A percentile compares a stretch with the other conserved stretches of the same genome.
Conservation (phyloP, 176 grass and related monocot species). For the Eragrostis nindensis region DNA sequence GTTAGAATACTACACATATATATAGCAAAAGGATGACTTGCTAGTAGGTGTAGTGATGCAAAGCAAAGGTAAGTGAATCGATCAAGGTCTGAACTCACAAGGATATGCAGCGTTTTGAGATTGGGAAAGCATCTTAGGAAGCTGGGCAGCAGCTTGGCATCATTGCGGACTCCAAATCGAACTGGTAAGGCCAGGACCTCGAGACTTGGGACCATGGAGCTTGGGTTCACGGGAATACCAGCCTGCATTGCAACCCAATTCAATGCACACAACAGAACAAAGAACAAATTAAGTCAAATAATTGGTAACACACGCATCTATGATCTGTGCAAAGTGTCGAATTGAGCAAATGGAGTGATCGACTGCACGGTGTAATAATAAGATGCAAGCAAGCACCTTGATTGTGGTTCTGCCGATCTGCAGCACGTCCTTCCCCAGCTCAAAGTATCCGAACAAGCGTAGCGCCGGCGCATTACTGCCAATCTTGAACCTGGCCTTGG, state of each 20-base stretch:
- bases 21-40: too few species aligned
- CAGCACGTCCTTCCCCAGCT: neutral
- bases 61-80: neutral
- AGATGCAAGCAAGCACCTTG: conserved; percentile 9
- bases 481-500: neutral
- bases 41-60: neutral
- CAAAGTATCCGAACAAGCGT: conserved; percentile 9
- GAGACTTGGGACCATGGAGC: neutral
- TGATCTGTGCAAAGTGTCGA: neutral
- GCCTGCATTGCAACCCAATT: neutral
- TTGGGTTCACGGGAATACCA: neutral
- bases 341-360: neutral
- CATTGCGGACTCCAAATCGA: neutral
- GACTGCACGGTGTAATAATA: too few species aligned
- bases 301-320: neutral
- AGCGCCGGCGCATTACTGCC: neutral
- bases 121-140: conserved; percentile 40
- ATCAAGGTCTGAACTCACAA: neutral
- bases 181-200: conserved; percentile 1
- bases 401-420: neutral
- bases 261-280: neutral
- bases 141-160: conserved; percentile 22
- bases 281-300: neutral
- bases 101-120: conserved; percentile 11
- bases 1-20: neutral